phyloP scores from a whole-genome alignment of 257 asterid species.

The Solanum etuberosum region DNA sequence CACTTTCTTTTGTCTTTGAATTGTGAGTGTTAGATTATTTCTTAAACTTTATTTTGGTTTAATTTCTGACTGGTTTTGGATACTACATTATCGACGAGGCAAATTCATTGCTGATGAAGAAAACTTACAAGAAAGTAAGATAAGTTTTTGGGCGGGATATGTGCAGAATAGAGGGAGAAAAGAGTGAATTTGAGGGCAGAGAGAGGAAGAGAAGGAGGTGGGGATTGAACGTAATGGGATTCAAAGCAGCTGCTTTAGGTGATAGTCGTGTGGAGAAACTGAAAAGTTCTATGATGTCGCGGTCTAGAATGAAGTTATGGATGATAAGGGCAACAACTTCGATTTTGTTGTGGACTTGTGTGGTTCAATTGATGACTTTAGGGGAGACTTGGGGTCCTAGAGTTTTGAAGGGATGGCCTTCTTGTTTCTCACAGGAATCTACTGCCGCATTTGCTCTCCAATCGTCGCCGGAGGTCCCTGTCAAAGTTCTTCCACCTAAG shows the following conservation, averaged over 20 bases:
- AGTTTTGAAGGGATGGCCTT: constrained; percentile 87
- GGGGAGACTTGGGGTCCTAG: constrained; percentile 88
- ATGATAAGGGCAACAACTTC: constrained; percentile 76
- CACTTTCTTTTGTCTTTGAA: not conserved
- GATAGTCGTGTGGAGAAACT: constrained; percentile 63
- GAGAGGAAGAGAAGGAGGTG: constrained; percentile 24
- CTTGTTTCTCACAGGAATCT: constrained; percentile 74
- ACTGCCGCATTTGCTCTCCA: constrained; percentile 45
- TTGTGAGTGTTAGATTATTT: not conserved
- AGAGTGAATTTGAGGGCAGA: constrained; percentile 20
- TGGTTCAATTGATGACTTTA: constrained; percentile 81
- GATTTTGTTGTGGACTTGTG: constrained; percentile 76
- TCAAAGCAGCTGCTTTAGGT: constrained; percentile 48
- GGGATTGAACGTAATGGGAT: constrained; percentile 34
- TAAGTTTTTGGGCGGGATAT: constrained; percentile 26
- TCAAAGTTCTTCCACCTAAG: constrained; percentile 76
- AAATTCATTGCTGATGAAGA: not conserved
- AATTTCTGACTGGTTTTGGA: not conserved
- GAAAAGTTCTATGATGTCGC: constrained; percentile 54
- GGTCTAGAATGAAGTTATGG: constrained; percentile 91
- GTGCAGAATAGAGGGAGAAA: constrained; percentile 38
- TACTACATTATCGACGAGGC: not conserved
- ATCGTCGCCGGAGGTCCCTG: constrained; percentile 38
- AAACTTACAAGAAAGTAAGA: not conserved
- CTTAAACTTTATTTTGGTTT: not conserved